Percentiles rank a stretch among this genome's conserved stretches.
phyloP scores from a whole-genome alignment of 306 rosid genomes.

The Myrica gale region DNA sequence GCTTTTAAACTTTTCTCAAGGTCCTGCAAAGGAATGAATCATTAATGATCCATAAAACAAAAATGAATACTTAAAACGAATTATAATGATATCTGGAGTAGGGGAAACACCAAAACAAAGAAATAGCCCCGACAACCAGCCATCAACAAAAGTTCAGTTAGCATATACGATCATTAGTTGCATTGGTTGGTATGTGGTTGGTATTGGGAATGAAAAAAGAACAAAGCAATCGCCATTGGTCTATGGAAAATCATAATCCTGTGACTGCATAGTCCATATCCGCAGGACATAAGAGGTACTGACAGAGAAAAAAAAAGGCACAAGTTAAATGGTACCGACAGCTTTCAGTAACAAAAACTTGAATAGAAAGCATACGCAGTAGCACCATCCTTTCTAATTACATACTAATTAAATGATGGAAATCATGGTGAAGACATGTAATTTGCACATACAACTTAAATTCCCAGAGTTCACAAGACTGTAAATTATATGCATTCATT shows the following conservation, averaged over 20 bases:
- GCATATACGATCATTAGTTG: background rate
- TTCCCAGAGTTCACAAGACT: background rate
- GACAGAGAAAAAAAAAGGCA: background rate
- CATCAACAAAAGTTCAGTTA: background rate
- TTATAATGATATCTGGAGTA: background rate
- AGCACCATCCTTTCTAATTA: conserved; percentile 10
- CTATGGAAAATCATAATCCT: background rate
- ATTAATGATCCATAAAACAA: too few species aligned
- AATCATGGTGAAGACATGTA: background rate
- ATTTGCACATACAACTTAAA: conserved; percentile 16
- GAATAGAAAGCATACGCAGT: conserved; percentile 1
- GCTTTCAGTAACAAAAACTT: background rate
- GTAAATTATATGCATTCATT: background rate
- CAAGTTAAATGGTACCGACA: background rate
- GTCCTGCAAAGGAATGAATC: conserved; percentile 56
- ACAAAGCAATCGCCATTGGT: background rate
- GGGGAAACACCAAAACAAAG: background rate
- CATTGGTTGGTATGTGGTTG: background rate
- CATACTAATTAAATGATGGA: conserved; percentile 1
- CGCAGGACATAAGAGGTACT: background rate
- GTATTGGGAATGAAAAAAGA: background rate
- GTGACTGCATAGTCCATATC: background rate
- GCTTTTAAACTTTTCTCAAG: conserved; percentile 91
- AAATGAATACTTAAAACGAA: conserved; percentile 4
- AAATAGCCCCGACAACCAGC: background rate